Base-by-base conservation (phyloP, 164 flowering plant genomes). In the Nelumbo lutea region DNA sequence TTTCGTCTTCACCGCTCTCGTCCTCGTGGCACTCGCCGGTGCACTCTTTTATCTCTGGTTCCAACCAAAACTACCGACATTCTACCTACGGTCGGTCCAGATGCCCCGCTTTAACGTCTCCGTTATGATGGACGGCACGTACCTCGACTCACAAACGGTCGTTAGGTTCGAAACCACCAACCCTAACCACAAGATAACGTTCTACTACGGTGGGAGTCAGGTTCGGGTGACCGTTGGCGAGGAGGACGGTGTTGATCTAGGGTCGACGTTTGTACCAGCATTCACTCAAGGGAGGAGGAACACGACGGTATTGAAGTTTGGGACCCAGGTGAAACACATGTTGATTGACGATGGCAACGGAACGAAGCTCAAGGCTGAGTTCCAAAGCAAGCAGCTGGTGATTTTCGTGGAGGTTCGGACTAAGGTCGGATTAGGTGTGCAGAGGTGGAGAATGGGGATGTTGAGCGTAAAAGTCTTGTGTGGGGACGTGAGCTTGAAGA, bases 31-130 rank as follows among this genome's bases (percentile, higher is more conserved):
- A 0, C n/a, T 72, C 39, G 70, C 68, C 3, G 67, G 58, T 57
- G 77, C 68, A 1, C 0, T 84, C 5, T 84, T 89, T 70, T 87
- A 82, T 79, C 61, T 87, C 59, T 84, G 85, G 85, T 86, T 65
- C 78, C 68, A 77, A 42, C 95, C 91, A 9, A 79, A 78, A 44
- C 79, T 77, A 11, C 95, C 95, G 7, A 69, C 41, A 1, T 86
- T 81, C 72, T 82, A 78, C 75, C 64, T 89, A 47, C 78, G 77
- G 58, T 85, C 89, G 0, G 42, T 87, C 61, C 62, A 70, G 51
- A 38, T 83, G 45, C 57, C 73, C 4, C 47, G 44, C 0, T 83
- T 89, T 64, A 78, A 78, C 68, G 79, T 86, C 60, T 11, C 84
- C 42, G 63, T 14, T 7, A 78, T 70, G 1, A 38, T 83, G 0